Percentiles rank a stretch among this genome's conserved stretches.
phyloP scores from a whole-genome alignment of 495 filamentous ascomycete genomes.

The Margaritispora aquatica region DNA sequence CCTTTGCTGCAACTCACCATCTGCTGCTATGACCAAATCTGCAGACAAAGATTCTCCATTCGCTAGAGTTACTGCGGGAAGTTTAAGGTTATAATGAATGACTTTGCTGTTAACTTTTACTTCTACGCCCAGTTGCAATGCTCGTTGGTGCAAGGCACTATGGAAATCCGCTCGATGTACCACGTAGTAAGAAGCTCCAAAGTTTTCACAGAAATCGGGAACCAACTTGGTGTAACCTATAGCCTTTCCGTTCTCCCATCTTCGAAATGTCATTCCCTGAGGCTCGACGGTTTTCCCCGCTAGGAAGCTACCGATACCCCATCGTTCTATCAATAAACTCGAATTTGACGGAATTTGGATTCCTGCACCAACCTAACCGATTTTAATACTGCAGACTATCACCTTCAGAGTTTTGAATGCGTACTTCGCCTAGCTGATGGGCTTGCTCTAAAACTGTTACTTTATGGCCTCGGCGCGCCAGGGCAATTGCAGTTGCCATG shows the following conservation, averaged over 20 bases:
- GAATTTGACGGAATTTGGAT: slow-evolving; percentile 44
- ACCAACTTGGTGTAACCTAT: slow-evolving; percentile 34
- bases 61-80: slow-evolving; percentile 22
- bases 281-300: slow-evolving; percentile 29
- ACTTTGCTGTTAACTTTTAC: slow-evolving; percentile 46
- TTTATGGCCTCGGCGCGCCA: slow-evolving; percentile 34
- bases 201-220: slow-evolving; percentile 31
- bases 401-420: background rate
- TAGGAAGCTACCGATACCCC: slow-evolving; percentile 33
- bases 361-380: slow-evolving; percentile 43
- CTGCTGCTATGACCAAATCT: slow-evolving; percentile 40
- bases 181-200: slow-evolving; percentile 35
- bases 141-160: slow-evolving; percentile 26
- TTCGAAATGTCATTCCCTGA: slow-evolving; percentile 31
- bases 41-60: slow-evolving; percentile 13
- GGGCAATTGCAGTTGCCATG: slow-evolving; percentile 42
- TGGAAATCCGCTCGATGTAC: slow-evolving; percentile 41
- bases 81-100: slow-evolving; percentile 40
- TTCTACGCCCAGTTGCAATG: slow-evolving; percentile 30
- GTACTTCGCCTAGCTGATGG: background rate
- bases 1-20: slow-evolving; percentile 35
- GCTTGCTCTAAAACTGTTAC: slow-evolving; percentile 43
- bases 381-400: slow-evolving; percentile 30
- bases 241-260: slow-evolving; percentile 35
- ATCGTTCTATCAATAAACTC: slow-evolving; percentile 28